Percentiles rank a stretch among this genome's conserved stretches.
These are phyloP conservation scores for Schwanniomyces occidentalis DNA, from an alignment of 805 yeast genomes.

Conservation along the genomic window DNA sequence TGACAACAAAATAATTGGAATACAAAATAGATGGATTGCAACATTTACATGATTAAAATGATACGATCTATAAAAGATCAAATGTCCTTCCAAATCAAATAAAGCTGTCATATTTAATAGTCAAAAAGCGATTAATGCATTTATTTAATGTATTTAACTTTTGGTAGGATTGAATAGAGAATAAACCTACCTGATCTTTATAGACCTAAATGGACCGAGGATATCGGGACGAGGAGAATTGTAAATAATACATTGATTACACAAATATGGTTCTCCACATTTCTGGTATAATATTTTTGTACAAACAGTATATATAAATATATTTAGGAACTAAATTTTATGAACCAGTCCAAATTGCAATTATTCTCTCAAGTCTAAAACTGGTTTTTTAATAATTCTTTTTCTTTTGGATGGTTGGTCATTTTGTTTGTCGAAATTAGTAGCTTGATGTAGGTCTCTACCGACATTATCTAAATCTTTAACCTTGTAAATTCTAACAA, in stretches of 20 bases:
- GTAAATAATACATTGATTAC: too few species aligned
- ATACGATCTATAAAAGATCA: constrained; percentile 47
- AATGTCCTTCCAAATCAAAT: constrained; percentile 37
- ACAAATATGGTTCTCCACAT: too few species aligned
- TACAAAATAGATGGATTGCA: constrained; percentile 71
- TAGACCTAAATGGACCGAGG: too few species aligned
- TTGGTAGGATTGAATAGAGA: too few species aligned
- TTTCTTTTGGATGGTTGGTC: constrained; percentile 39
- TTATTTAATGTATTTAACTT: too few species aligned
- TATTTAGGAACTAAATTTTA: too few species aligned
- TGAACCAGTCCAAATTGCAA: too few species aligned
- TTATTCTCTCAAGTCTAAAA: constrained; percentile 50
- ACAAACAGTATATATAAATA: too few species aligned
- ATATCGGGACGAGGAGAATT: too few species aligned
- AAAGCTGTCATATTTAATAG: constrained; percentile 28
- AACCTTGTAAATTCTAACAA: constrained; percentile 90
- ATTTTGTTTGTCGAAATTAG: constrained; percentile 48
- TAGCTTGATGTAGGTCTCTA: constrained; percentile 64
- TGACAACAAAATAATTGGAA: constrained; percentile 72
- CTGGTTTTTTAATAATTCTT: constrained; percentile 51
- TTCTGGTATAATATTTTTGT: too few species aligned
- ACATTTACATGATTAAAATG: constrained; percentile 64
- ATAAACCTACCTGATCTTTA: too few species aligned
- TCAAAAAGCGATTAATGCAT: not conserved
- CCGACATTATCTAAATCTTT: constrained; percentile 88